Base-by-base conservation (phyloP, 306 rosid genomes). In the Quercus aquifolioides region DNA sequence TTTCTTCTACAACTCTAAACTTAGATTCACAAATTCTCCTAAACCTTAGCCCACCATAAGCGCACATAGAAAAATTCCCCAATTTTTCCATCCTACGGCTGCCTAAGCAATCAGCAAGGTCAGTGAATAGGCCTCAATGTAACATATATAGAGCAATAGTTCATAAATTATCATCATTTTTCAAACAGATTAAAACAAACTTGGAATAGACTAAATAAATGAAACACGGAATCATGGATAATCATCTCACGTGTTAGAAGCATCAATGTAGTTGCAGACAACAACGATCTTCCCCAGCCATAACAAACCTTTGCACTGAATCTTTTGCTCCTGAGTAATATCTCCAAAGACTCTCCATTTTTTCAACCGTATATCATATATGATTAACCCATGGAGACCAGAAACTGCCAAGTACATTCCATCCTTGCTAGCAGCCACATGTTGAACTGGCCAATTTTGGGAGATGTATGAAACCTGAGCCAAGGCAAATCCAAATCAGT, bases 231-330 rank as follows among this genome's bases (percentile, higher is more conserved):
- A 75, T 78, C 60, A 78, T 73, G 83, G 78, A 85, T 71, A 79
- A 83, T 62, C 43, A 76, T 88, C 94, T 94, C 87, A 95, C 97
- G 85, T 91, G 91, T 92, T 88, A 38, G 99, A 92, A 71, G 97
- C 83, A 69, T 85, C 92, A 81, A 85, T 72, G 79, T 92, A 92
- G 92, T 95, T 95, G 98, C 99, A 95, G 87, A 91, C 96, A 41
- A 92, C 94, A 55, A 95, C 94, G 83, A 95, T 90, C 97, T 91
- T 95, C 84, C 99, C 98, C 94, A 95, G 77, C 98, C 99, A 95
- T 74, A 92, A 86, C 91, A 92, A 89, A 85, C 99, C 99, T 85
- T 90, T 89, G 86, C 98, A 91, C 88, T 90, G 92, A 85, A 95
- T 91, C 85, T 86, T 91, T 83, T 95, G 99, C 69, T 95, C 99